These are phyloP conservation scores for Viridothelium virens DNA, from an alignment of 495 filamentous ascomycete species.

Conservation along the genomic window DNA sequence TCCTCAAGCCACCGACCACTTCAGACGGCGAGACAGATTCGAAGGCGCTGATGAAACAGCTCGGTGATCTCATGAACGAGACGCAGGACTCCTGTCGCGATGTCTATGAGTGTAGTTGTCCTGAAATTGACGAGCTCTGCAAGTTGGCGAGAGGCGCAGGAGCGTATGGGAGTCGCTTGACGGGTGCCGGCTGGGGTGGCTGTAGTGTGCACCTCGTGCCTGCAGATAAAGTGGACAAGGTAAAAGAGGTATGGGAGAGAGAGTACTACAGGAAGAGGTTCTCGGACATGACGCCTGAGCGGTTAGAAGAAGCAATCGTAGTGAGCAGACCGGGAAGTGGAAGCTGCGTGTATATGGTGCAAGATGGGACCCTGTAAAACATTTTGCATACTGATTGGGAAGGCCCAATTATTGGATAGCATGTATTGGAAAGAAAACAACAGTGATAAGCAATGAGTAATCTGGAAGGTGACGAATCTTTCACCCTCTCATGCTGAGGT, in stretches of 20 bases:
- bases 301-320: constrained; percentile 71
- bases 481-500: too few species aligned
- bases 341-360: constrained; percentile 42
- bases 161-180: constrained; percentile 76
- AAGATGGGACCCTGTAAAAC: neutral
- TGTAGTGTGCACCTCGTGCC: constrained; percentile 91
- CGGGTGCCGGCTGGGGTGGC: constrained; percentile 94
- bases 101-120: constrained; percentile 80
- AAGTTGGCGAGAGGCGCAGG: constrained; percentile 67
- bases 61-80: constrained; percentile 82
- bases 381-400: too few species aligned
- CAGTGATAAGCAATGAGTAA: neutral
- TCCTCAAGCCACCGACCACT: constrained; percentile 39
- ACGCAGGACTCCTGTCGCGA: constrained; percentile 81
- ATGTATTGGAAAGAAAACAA: neutral
- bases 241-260: constrained; percentile 66
- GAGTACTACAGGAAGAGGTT: constrained; percentile 74
- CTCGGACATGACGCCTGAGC: constrained; percentile 61
- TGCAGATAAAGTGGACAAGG: constrained; percentile 71
- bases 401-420: neutral
- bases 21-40: constrained; percentile 42
- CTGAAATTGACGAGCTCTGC: constrained; percentile 83
- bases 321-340: constrained; percentile 80
- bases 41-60: constrained; percentile 53
- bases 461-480: too few species aligned